These are phyloP conservation scores for Podaxis sp. DNA, from an alignment of 768 basidiomycete genomes.

Conservation along the genomic window DNA sequence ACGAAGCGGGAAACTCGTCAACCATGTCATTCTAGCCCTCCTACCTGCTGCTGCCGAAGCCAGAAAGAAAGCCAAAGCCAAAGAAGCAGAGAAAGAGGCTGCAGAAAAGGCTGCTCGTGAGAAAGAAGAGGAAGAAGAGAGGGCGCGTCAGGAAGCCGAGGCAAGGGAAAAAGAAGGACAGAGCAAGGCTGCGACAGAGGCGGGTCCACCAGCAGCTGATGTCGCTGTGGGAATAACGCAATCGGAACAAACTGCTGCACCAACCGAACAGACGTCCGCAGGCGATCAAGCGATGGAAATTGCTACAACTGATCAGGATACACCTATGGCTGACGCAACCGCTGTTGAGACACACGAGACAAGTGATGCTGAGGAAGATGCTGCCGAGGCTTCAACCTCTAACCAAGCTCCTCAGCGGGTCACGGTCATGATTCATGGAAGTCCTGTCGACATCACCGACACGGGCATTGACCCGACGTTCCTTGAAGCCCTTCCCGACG, in stretches of 20 bases:
- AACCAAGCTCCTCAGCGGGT: slow-evolving; percentile 53
- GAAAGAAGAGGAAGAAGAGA: slow-evolving; percentile 32
- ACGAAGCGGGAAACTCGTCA: slow-evolving; percentile 62
- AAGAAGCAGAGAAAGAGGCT: slow-evolving; percentile 56
- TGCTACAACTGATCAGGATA: slow-evolving; percentile 24
- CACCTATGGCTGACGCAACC: slow-evolving; percentile 33
- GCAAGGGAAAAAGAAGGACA: slow-evolving; percentile 32
- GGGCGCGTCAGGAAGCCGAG: slow-evolving; percentile 34
- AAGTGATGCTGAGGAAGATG: slow-evolving; percentile 58
- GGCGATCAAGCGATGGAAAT: slow-evolving; percentile 14
- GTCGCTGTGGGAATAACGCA: neutral
- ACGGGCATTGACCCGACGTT: slow-evolving; percentile 98
- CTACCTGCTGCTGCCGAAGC: slow-evolving; percentile 78
- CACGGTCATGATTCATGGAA: slow-evolving; percentile 90
- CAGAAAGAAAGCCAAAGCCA: slow-evolving; percentile 54
- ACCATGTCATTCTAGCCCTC: slow-evolving; percentile 71
- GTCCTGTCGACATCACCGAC: slow-evolving; percentile 94
- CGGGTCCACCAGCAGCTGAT: neutral
- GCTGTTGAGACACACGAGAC: slow-evolving; percentile 20
- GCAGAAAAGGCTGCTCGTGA: slow-evolving; percentile 38
- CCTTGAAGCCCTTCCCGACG: slow-evolving; percentile 95
- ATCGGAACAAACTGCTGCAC: slow-evolving; percentile 13
- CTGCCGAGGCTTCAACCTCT: slow-evolving; percentile 22
- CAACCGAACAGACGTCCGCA: slow-evolving; percentile 12
- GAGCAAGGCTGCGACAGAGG: slow-evolving; percentile 24